phyloP scores from a whole-genome alignment of 148 eudicot genomes.

The Cornus suecica region DNA sequence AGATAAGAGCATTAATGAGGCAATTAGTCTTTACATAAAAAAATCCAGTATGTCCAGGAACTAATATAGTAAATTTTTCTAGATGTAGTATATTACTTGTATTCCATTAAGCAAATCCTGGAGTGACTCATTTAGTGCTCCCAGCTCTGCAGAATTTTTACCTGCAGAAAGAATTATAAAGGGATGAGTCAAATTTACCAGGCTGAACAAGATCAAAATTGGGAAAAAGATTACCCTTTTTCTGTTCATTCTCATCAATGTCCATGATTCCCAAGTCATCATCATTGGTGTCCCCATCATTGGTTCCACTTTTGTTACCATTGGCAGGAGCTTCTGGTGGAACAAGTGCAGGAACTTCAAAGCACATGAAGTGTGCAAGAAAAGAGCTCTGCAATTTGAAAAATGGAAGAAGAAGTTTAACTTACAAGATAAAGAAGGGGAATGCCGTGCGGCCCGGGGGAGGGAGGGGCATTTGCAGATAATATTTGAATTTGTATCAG shows the following conservation, averaged over 20 bases:
- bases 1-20: not conserved
- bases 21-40: slow-evolving; percentile 3
- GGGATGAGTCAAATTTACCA: not conserved
- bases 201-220: slow-evolving; percentile 1
- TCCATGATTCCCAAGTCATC: slow-evolving; percentile 75
- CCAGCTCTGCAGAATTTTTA: slow-evolving; percentile 41
- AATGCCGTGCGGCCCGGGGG: too few species aligned
- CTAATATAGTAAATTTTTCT: not conserved
- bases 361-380: slow-evolving; percentile 85
- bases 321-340: slow-evolving; percentile 51
- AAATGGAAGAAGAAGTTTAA: not conserved
- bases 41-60: slow-evolving; percentile 5
- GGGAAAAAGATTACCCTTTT: slow-evolving; percentile 31
- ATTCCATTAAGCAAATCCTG: slow-evolving; percentile 58
- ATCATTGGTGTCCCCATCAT: slow-evolving; percentile 46
- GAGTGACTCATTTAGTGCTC: slow-evolving; percentile 48
- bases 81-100: slow-evolving; percentile 33
- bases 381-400: slow-evolving; percentile 63
- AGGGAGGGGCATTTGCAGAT: too few species aligned
- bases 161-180: slow-evolving; percentile 23
- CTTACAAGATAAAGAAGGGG: not conserved
- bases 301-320: slow-evolving; percentile 38
- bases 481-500: too few species aligned
- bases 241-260: slow-evolving; percentile 60
- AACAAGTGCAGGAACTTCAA: slow-evolving; percentile 77